Evolutionary conservation across 768 basidiomycete genomes (phyloP).

Genomic region (Hydnomerulius pinastri): DNA sequence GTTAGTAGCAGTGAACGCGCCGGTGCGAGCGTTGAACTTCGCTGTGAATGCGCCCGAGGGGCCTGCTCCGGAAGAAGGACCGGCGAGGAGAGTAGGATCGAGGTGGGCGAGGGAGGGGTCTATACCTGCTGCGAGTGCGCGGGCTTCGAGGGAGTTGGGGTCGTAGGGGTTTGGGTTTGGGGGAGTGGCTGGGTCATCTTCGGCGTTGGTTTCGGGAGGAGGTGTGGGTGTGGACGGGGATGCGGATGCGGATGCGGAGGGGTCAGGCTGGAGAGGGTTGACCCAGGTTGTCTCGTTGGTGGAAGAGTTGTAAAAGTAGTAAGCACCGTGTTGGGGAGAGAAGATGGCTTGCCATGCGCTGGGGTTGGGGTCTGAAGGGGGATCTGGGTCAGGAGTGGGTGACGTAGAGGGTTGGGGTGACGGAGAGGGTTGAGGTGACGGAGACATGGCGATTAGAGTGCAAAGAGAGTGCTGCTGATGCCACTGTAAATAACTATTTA

Average conservation of each 20-base stretch:
- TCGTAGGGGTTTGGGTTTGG: conserved; percentile 23
- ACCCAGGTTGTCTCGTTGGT: conserved; percentile 85
- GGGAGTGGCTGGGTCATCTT: too few relatives aligned
- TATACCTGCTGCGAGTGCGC: conserved; percentile 77
- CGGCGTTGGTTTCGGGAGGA: too few relatives aligned
- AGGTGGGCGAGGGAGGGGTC: conserved; percentile 81
- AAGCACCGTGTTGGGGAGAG: conserved; percentile 74
- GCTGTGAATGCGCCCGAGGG: conserved; percentile 56
- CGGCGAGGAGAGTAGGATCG: conserved; percentile 64
- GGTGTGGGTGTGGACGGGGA: too few relatives aligned
- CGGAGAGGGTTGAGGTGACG: neutral
- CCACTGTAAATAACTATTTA: conserved; percentile 9
- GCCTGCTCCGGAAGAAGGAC: conserved; percentile 30
- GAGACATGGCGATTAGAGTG: conserved; percentile 14
- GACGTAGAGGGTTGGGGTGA: conserved; percentile 8
- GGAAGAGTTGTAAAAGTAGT: conserved; percentile 80
- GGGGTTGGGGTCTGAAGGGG: conserved; percentile 22
- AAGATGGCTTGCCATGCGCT: conserved; percentile 79
- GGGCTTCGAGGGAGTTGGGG: conserved; percentile 59
- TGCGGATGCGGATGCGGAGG: conserved; percentile 27
- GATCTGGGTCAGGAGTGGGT: conserved; percentile 8
- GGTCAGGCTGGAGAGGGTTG: conserved; percentile 61
- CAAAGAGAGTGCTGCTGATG: neutral
- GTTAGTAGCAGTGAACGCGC: conserved; percentile 66
- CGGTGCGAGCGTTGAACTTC: conserved; percentile 82